A percentile compares a stretch with the other conserved stretches of the same genome.
phyloP scores from a whole-genome alignment of 257 asterid species.

The Salvia hispanica region DNA sequence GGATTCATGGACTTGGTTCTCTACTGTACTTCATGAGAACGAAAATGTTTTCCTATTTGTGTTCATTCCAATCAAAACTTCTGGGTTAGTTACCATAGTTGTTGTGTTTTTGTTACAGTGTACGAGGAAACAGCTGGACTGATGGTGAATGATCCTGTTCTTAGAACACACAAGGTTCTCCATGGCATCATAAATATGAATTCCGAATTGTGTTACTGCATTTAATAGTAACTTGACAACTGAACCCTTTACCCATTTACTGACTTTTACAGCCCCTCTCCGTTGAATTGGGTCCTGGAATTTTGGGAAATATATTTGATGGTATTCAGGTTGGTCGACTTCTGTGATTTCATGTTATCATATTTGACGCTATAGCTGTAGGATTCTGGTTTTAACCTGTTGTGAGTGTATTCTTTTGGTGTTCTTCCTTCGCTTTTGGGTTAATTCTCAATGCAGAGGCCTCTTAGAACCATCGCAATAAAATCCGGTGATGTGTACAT shows the following conservation, averaged over 20 bases:
- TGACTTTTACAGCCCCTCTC: constrained; percentile 73
- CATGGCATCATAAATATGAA: too few species aligned
- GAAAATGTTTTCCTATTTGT: not conserved
- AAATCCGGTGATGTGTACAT: constrained; percentile 97
- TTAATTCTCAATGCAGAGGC: constrained; percentile 62
- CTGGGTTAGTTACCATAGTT: not conserved
- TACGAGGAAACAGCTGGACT: constrained; percentile 98
- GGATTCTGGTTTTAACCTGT: too few species aligned
- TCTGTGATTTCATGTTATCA: too few species aligned
- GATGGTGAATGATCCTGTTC: constrained; percentile 93
- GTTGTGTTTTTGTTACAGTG: constrained; percentile 49
- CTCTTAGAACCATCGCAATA: constrained; percentile 88
- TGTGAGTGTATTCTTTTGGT: too few species aligned
- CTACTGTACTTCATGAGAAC: too few species aligned
- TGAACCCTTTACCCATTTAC: too few species aligned
- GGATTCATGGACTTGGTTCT: not conserved
- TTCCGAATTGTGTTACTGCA: not conserved
- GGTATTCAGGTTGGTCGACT: constrained; percentile 77
- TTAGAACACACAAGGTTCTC: constrained; percentile 87
- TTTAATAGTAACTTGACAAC: constrained; percentile 5
- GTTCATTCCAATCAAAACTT: not conserved
- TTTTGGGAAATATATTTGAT: constrained; percentile 90
- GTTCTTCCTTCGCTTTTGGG: too few species aligned
- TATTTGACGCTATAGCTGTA: too few species aligned
- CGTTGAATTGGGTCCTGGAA: constrained; percentile 95